Conservation (phyloP, 1,284 basidiomycete species). For the Entoloma clypeatum region DNA sequence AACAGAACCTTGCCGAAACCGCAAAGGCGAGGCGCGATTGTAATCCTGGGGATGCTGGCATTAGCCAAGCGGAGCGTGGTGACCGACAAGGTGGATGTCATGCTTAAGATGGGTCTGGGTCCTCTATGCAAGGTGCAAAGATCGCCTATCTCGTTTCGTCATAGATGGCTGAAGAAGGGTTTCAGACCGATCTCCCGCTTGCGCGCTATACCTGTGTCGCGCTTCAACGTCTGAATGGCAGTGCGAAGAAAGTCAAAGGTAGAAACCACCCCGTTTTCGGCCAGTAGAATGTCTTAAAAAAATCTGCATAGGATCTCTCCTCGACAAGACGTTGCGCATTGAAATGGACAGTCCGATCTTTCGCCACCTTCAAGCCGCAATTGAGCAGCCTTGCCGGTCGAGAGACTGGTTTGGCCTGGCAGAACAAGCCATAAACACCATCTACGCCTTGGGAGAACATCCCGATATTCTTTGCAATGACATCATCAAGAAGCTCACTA, state of each 20-base stretch:
- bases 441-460: slow-evolving; percentile 92
- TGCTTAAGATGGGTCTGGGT: slow-evolving; percentile 90
- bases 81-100: slow-evolving; percentile 81
- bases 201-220: slow-evolving; percentile 95
- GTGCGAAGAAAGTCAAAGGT: slow-evolving; percentile 97
- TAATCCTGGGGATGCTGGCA: slow-evolving; percentile 94
- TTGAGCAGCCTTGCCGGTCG: slow-evolving; percentile 76
- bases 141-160: neutral
- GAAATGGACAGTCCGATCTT: slow-evolving; percentile 91
- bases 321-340: slow-evolving; percentile 83
- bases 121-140: slow-evolving; percentile 68
- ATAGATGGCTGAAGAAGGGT: neutral
- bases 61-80: slow-evolving; percentile 82
- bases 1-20: slow-evolving; percentile 70
- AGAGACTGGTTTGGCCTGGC: slow-evolving; percentile 96
- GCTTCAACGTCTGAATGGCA: slow-evolving; percentile 88
- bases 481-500: slow-evolving; percentile 80
- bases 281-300: neutral
- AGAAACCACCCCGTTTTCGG: neutral
- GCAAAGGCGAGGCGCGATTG: slow-evolving; percentile 91
- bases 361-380: slow-evolving; percentile 72
- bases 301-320: slow-evolving; percentile 63
- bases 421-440: slow-evolving; percentile 95
- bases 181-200: slow-evolving; percentile 79
- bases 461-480: slow-evolving; percentile 84